These are phyloP conservation scores for Arthroderma sp. DNA, from an alignment of 2,329 filamentous ascomycete species.

Conservation along the genomic window DNA sequence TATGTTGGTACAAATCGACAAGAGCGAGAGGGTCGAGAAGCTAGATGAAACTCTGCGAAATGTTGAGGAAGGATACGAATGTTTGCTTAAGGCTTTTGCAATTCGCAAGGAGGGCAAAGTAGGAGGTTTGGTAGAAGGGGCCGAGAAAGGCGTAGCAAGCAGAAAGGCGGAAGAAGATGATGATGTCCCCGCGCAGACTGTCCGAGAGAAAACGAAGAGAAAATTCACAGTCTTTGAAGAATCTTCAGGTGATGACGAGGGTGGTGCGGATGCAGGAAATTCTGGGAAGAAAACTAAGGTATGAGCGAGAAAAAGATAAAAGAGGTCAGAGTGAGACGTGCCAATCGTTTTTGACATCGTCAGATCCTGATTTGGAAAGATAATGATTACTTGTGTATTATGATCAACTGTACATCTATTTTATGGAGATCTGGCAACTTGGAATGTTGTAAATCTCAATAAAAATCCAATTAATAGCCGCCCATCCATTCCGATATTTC, in stretches of 20 bases:
- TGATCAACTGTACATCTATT: too few relatives aligned
- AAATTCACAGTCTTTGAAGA: conserved; percentile 21
- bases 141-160: conserved; percentile 15
- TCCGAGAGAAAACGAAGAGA: conserved; percentile 17
- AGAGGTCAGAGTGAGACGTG: neutral
- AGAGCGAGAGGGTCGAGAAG: conserved; percentile 43
- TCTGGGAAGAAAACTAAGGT: neutral
- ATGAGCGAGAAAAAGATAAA: neutral
- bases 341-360: too few relatives aligned
- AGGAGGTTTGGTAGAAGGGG: conserved; percentile 13
- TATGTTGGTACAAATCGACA: conserved; percentile 44
- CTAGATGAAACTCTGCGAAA: conserved; percentile 45
- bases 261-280: conserved; percentile 15
- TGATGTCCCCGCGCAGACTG: conserved; percentile 1
- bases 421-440: too few relatives aligned
- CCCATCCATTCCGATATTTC: too few relatives aligned
- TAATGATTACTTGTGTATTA: too few relatives aligned
- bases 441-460: too few relatives aligned
- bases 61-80: conserved; percentile 46
- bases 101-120: conserved; percentile 13
- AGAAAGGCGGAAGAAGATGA: conserved; percentile 15
- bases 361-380: too few relatives aligned
- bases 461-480: too few relatives aligned
- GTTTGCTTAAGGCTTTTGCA: conserved; percentile 34
- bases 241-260: conserved; percentile 13